Evolutionary conservation across 2,329 filamentous ascomycete genomes (phyloP), one percentile per base, ranked within the genome.

Genomic region (Scedosporium apiospermum): DNA sequence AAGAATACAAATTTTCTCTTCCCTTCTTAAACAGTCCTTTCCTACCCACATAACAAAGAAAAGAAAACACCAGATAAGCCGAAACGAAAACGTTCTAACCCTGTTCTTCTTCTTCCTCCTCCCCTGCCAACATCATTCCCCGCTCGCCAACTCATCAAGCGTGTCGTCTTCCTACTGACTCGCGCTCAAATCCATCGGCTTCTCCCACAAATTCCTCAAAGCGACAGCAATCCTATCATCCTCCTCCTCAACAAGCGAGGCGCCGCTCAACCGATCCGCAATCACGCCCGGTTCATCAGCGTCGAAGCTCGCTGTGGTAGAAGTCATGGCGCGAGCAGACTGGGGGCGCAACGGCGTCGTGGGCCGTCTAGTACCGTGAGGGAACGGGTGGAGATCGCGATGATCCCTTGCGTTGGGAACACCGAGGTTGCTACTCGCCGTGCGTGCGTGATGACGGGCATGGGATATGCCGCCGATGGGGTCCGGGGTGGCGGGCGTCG

Each of bases 201-300:
- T 86, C 57, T 87, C 84, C 85, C 85, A 88, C 58, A 88, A 71
- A 65, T 81, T 82, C 62, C 84, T 76, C 61, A 88, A 72, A 53
- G 86, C 67, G 4, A 79, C 74, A 1, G 78, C 73, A 1, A 82
- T 80, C 9, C 77, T 78, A 59, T 82, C 79, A 58, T 82, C 79
- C 27, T 80, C 80, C 23, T 79, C 76, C 34, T 26, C 23, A 4
- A 53, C 53, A 12, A 38, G 14, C 18, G 34, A 27, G 3, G 10
- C 42, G 6, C 58, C 82, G 63, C 82, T 83, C 1, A 82, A 71
- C 5, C 58, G 27, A 18, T 60, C 58, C 3, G 18, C 58, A 16
- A 44, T 44, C 41, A n/a, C 57, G 38, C 12, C 26, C 30, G 46
- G 42, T 55, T 53, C 38, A 49, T 80, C 78, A 23, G 71, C 75